Conservation (phyloP, 441 rosid genomes). For the Gossypium schwendimanii region DNA sequence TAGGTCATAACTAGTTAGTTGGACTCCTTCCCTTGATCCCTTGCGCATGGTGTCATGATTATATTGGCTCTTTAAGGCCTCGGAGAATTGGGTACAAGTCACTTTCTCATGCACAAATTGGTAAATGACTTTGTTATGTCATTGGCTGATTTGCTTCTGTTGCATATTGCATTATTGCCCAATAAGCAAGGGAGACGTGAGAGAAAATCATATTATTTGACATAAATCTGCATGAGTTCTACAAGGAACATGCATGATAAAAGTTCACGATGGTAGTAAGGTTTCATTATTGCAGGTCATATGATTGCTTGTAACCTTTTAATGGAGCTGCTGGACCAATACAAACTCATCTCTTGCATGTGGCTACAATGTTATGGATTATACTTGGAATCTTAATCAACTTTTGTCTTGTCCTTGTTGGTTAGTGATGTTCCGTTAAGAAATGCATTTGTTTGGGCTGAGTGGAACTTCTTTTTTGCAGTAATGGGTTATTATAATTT, state of each 20-base stretch:
- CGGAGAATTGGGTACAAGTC: not conserved
- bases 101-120: not conserved
- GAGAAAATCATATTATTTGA: not conserved
- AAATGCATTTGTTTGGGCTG: slow-evolving; percentile 3
- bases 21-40: too few relatives aligned
- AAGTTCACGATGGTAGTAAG: not conserved
- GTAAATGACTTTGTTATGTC: not conserved
- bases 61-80: not conserved
- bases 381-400: not conserved
- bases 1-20: too few relatives aligned
- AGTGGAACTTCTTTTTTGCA: slow-evolving; percentile 3
- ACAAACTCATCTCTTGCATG: not conserved
- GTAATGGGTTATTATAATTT: not conserved
- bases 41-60: not conserved
- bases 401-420: not conserved
- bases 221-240: not conserved
- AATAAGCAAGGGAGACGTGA: not conserved
- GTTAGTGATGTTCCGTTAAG: slow-evolving; percentile 8
- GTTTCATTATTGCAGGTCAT: not conserved
- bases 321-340: slow-evolving; percentile 12
- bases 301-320: not conserved
- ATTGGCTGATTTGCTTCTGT: not conserved
- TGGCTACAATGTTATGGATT: not conserved
- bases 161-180: not conserved
- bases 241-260: not conserved